Evolutionary conservation across 768 basidiomycete genomes (phyloP), one percentile per base, ranked within the genome.

Genomic region (Podaxis carcinomalis): DNA sequence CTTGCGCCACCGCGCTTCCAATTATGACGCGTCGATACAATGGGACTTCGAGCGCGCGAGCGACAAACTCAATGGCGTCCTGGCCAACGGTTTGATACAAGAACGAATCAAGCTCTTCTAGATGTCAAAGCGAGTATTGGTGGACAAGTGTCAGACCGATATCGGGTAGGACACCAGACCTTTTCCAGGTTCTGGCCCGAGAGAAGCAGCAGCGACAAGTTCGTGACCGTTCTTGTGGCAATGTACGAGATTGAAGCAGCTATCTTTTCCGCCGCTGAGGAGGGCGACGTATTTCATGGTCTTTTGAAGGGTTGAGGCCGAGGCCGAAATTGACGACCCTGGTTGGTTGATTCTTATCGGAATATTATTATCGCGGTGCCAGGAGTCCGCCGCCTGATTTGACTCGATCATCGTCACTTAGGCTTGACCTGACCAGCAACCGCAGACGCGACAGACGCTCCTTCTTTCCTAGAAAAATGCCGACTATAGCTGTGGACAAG

Each of bases 61-160:
- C 95, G 58, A 98, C 88, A 54, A 89, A 79, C 52, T 92, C 86
- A 61, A 98, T 88, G 16, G 93, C 93, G 60, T 94, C 92, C 70
- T 98, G 95, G 0, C 95, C 97, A 27, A 99, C 95, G n/a, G 96
- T 98, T 73, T 99, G 97, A 73, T 98, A 99, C 72, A 99, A 80
- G 76, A 94, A 98, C 23, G 95, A 98, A 74, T 99, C 95, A 68
- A 98, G 85, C 78, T 99, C 97, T 79, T 98, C 97, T 97, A 72
- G n/a, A 47, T 63, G 57, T 60, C 46, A 62, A 59, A 67, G 16
- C 42, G 65, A 62, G 65, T 59, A 51, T 54, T 63, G 62, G 66
- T 66, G 56, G 65, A 66, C 68, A 65, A 63, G 56, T 47, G 55
- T 67, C 57, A 57, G 39, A 57, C 4, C 16, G 25, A 50, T 32